A percentile compares a stretch with the other conserved stretches of the same genome.
These are phyloP conservation scores for Fraxinus sp. DNA, from an alignment of 305 asterid genomes.

Conservation along the genomic window DNA sequence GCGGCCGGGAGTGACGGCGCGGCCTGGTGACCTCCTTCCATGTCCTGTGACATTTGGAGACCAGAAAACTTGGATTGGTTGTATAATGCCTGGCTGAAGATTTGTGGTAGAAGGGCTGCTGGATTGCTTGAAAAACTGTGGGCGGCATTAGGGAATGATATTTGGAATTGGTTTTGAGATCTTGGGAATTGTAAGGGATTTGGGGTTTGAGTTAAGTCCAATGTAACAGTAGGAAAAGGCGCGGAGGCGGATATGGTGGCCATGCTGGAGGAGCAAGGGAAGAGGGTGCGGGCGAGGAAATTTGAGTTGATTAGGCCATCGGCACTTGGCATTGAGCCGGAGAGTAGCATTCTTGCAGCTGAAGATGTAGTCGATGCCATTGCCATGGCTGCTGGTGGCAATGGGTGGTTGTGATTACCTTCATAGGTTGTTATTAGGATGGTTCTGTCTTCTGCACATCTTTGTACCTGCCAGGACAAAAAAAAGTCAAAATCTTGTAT, in stretches of 20 bases:
- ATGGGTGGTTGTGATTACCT: slow-evolving; percentile 89
- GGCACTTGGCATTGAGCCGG: slow-evolving; percentile 84
- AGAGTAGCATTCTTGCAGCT: slow-evolving; percentile 83
- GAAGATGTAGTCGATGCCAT: slow-evolving; percentile 91
- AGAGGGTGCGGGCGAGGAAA: slow-evolving; percentile 60
- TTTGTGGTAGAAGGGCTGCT: slow-evolving; percentile 54
- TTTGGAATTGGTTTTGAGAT: slow-evolving; percentile 48
- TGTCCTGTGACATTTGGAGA: slow-evolving; percentile 59
- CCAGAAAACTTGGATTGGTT: slow-evolving; percentile 80
- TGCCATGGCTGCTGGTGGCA: slow-evolving; percentile 92
- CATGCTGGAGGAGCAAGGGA: slow-evolving; percentile 77
- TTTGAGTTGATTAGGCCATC: slow-evolving; percentile 78
- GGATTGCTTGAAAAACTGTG: slow-evolving; percentile 34
- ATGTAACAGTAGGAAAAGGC: slow-evolving; percentile 85
- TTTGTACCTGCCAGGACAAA: slow-evolving; percentile 59
- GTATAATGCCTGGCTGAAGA: slow-evolving; percentile 56
- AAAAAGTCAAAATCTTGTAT: neutral
- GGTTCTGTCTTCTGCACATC: slow-evolving; percentile 78
- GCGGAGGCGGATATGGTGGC: slow-evolving; percentile 96
- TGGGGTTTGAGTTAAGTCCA: slow-evolving; percentile 83
- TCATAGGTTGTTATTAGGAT: slow-evolving; percentile 90
- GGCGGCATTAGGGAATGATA: slow-evolving; percentile 42
- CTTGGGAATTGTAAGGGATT: slow-evolving; percentile 62
- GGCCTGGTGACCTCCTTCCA: slow-evolving; percentile 23
- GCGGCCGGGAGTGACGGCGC: slow-evolving; percentile 13